Evolutionary conservation across 108 stramenopile genomes (phyloP).

Genomic region (Epithemia pelagica): DNA sequence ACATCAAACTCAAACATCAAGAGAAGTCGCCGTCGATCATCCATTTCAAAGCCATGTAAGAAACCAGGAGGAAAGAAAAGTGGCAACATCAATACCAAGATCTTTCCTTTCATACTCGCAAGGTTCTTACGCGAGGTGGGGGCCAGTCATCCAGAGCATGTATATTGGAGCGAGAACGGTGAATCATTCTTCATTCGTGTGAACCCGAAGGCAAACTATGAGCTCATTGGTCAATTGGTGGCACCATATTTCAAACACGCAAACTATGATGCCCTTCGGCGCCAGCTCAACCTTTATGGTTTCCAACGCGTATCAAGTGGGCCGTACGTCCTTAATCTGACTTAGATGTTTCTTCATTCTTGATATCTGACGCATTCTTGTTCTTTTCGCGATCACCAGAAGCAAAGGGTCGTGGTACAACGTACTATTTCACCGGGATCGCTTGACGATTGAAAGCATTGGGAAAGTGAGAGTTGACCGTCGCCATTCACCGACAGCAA

Average conservation of each 20-base stretch:
- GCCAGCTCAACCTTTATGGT: slow-evolving; percentile 5
- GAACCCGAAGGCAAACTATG: not conserved
- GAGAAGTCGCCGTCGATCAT: not conserved
- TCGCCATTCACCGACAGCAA: not conserved
- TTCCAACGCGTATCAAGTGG: not conserved
- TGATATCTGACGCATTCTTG: not conserved
- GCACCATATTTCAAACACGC: not conserved
- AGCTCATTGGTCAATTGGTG: not conserved
- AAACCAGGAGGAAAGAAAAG: not conserved
- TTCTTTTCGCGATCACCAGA: not conserved
- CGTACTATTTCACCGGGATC: slow-evolving; percentile 1
- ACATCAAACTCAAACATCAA: not conserved
- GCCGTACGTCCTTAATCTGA: not conserved
- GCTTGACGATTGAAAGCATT: not conserved
- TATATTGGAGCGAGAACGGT: not conserved
- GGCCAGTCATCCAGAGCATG: not conserved
- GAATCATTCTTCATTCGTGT: not conserved
- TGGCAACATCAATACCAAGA: not conserved
- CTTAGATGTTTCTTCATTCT: not conserved
- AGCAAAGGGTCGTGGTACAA: slow-evolving; percentile 2
- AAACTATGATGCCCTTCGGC: slow-evolving; percentile 4
- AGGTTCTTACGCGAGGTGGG: not conserved
- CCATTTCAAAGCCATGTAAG: not conserved
- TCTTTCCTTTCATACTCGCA: slow-evolving; percentile 5
- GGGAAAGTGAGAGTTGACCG: not conserved